Evolutionary conservation across 2,329 filamentous ascomycete genomes (phyloP), one percentile per base, ranked within the genome.

Genomic region (Phaeosphaeriaceae sp.): DNA sequence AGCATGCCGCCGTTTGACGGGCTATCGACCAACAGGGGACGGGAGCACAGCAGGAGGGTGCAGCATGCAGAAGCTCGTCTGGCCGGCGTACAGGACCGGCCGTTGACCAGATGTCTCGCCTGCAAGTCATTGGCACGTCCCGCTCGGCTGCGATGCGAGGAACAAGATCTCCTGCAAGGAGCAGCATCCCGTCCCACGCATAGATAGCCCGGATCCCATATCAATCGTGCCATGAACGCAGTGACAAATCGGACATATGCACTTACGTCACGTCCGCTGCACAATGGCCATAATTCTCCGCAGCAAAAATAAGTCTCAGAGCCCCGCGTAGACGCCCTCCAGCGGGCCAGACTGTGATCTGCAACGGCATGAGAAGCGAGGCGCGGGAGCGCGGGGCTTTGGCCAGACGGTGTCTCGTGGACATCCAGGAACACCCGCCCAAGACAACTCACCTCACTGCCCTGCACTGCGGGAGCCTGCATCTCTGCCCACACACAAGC

Each of bases 381-480:
- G 19, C 50, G 19, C 50, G 48, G 48, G 48, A 51, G 33, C 48
- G 33, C 33, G 48, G 48, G 48, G 48, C 48, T 51, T 42, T 53
- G 48, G 36, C 59, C 52, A 50, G 33, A 44, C 51, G 44, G 50
- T 54, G 62, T 67, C 66, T 62, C 63, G 62, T 62, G 58, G 62
- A 27, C 50, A 31, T 41, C 52, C 63, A 61, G 65, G 61, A 60
- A 66, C 47, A 24, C 52, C 60, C 58, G 36, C 42, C 62, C 58
- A 51, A 51, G 31, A 65, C 59, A 60, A 57, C 57, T 53, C 57
- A 56, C 51, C 48, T 36, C 31, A 36, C 31, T 36, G 31, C 31
- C 53, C 57, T 53, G 53, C 61, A 55, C 54, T 41, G 33, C 57
- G 51, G 51, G 36, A 51, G 52, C 56, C 20, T 45, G 20, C 58